These are phyloP conservation scores for Malus hybrid DNA, from an alignment of 331 rosid species.

Conservation along the genomic window DNA sequence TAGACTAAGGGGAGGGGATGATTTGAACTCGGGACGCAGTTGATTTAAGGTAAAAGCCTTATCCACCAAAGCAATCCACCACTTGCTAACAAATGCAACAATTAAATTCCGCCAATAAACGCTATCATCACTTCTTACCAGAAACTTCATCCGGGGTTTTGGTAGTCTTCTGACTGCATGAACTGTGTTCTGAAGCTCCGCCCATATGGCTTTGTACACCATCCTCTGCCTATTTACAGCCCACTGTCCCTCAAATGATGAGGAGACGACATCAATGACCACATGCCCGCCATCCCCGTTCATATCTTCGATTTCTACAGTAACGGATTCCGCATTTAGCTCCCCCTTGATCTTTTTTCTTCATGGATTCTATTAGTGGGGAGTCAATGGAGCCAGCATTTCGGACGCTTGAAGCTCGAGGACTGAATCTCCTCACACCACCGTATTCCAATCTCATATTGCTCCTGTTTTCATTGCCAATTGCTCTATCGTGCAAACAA, in stretches of 20 bases:
- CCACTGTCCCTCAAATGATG: constrained; percentile 82
- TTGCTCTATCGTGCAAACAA: background rate
- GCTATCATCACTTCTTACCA: constrained; percentile 6
- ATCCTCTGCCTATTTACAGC: constrained; percentile 94
- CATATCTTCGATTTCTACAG: constrained; percentile 53
- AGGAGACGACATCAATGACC: constrained; percentile 69
- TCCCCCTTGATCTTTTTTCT: constrained; percentile 82
- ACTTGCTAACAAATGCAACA: background rate
- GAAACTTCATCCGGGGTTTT: constrained; percentile 74
- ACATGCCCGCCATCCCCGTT: constrained; percentile 93
- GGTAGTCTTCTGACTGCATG: constrained; percentile 97
- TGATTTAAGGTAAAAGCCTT: background rate
- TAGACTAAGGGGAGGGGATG: background rate
- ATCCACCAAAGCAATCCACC: background rate
- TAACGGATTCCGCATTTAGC: constrained; percentile 68
- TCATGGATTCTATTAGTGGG: constrained; percentile 75
- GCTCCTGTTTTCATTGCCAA: background rate
- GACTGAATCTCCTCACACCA: constrained; percentile 15
- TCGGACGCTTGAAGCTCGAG: constrained; percentile 46
- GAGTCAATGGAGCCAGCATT: constrained; percentile 64
- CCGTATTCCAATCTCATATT: background rate
- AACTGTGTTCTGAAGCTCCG: constrained; percentile 86
- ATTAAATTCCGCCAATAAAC: background rate
- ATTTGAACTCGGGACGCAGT: background rate
- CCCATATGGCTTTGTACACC: constrained; percentile 98